Percentiles rank a stretch among this genome's conserved stretches.
Evolutionary conservation across 768 basidiomycete species (phyloP).

Genomic region (Rossbeevera mucosa): DNA sequence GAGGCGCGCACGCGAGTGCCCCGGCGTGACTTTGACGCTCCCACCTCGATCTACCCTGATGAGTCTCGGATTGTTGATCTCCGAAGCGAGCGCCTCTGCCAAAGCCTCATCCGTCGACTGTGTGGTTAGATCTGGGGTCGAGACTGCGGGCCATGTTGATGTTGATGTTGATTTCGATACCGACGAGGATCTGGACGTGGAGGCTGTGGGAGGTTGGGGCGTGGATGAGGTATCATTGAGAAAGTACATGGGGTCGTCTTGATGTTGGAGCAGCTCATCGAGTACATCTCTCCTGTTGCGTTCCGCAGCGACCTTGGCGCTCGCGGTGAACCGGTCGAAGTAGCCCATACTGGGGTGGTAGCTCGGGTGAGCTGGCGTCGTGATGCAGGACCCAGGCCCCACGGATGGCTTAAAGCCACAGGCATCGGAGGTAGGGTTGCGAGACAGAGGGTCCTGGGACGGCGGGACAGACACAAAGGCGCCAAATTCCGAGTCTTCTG

Average conservation of each 20-base stretch:
- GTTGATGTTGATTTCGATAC: background rate
- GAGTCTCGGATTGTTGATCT: constrained; percentile 11
- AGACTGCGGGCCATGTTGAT: constrained; percentile 11
- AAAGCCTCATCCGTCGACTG: constrained; percentile 33
- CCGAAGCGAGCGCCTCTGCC: constrained; percentile 38
- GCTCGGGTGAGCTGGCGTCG: background rate
- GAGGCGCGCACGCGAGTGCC: constrained; percentile 7
- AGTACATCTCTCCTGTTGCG: constrained; percentile 50
- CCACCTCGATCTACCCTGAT: constrained; percentile 3
- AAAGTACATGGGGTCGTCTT: constrained; percentile 71
- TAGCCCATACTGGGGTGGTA: constrained; percentile 41
- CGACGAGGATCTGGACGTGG: background rate
- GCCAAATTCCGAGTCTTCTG: constrained; percentile 53
- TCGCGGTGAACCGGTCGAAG: constrained; percentile 57
- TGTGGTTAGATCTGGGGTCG: constrained; percentile 32
- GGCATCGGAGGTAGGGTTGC: background rate
- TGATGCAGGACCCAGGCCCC: background rate
- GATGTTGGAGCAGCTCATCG: constrained; percentile 59
- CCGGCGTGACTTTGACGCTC: constrained; percentile 12
- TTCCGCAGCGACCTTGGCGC: constrained; percentile 52
- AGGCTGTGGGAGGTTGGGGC: constrained; percentile 6
- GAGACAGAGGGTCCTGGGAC: constrained; percentile 43
- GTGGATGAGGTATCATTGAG: constrained; percentile 21
- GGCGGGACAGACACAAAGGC: constrained; percentile 56
- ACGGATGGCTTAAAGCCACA: background rate